phyloP scores from a whole-genome alignment of 2,329 filamentous ascomycete genomes.

The Pseudocercospora vitis region DNA sequence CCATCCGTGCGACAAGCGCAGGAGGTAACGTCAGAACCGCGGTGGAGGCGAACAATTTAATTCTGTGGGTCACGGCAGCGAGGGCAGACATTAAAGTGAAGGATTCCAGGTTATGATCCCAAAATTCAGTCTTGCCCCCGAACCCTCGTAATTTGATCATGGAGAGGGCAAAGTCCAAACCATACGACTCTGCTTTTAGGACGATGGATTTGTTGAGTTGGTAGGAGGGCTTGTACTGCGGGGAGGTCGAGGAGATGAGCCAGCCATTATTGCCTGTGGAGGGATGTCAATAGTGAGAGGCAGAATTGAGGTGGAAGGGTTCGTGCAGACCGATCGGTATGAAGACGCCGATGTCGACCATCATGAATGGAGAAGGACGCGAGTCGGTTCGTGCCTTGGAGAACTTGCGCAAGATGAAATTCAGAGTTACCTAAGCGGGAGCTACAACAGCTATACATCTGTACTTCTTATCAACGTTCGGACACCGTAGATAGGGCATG shows the following conservation, averaged over 20 bases:
- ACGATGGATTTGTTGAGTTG: slow-evolving; percentile 20
- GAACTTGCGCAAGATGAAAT: not conserved
- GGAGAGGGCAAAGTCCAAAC: slow-evolving; percentile 20
- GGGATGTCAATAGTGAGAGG: not conserved
- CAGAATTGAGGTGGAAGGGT: not conserved
- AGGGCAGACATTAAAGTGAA: slow-evolving; percentile 22
- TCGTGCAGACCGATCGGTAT: slow-evolving; percentile 12
- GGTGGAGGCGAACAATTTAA: slow-evolving; percentile 17
- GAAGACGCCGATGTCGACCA: slow-evolving; percentile 21
- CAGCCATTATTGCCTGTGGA: slow-evolving; percentile 20
- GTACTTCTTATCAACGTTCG: not conserved
- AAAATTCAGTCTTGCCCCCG: slow-evolving; percentile 19
- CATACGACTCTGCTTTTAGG: slow-evolving; percentile 16
- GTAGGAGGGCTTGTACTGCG: slow-evolving; percentile 21
- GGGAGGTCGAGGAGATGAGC: slow-evolving; percentile 21
- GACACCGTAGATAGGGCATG: slow-evolving; percentile 1
- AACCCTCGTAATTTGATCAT: slow-evolving; percentile 23
- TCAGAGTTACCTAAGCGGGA: not conserved
- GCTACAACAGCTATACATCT: slow-evolving; percentile 2
- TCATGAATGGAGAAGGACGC: not conserved
- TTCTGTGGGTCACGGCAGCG: slow-evolving; percentile 15
- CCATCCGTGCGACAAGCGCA: slow-evolving; percentile 17
- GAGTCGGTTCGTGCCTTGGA: not conserved
- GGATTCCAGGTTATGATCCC: slow-evolving; percentile 22
- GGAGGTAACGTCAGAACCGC: slow-evolving; percentile 17